Evolutionary conservation across 2,329 filamentous ascomycete species (phyloP), one percentile per base, ranked within the genome.

Genomic region (Juglanconis sp.): DNA sequence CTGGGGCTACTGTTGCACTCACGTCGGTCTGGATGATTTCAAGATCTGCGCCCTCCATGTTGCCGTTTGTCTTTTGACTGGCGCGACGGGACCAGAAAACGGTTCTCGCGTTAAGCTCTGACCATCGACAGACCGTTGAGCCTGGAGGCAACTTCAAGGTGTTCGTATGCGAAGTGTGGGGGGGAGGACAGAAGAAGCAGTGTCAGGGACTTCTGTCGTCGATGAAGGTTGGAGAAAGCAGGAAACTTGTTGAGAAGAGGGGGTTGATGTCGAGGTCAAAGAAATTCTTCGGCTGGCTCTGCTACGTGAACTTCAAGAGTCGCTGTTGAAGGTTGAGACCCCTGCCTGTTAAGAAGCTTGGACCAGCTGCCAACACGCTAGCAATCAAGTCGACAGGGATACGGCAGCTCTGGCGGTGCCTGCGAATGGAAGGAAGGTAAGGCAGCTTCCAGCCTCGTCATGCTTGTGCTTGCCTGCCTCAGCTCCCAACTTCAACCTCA

Each of bases 21-120:
- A 92, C 90, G 81, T 96, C 91, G 66, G 92, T 94, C 72, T 88
- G 85, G 67, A 96, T 89, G 65, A 92, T 87, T 66, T 87, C 81
- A 57, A 96, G 80, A 69, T 92, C 87, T 53, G 85, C 80, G 47
- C 89, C 90, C 30, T 62, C 53, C 44, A 57, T 55, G 36, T 82
- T 79, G 55, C 74, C 73, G 57, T 67, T 59, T 44, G 60, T 62
- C 11, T 60, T 64, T 50, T 48, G 40, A 57, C 62, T 35, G 62
- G 48, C 51, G 65, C 59, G 55, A 52, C 51, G 51, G 59, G 44
- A 53, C 59, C 61, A 58, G 58, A 49, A 61, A 50, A 57, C 53
- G 47, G 38, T 49, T 61, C 53, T 42, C 52, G 42, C 48, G 49
- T 55, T 50, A 56, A 38, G 50, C 46, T 44, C 54, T 56, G 52